phyloP scores from a whole-genome alignment of 495 filamentous ascomycete species.

The Penicillium crystallinum region DNA sequence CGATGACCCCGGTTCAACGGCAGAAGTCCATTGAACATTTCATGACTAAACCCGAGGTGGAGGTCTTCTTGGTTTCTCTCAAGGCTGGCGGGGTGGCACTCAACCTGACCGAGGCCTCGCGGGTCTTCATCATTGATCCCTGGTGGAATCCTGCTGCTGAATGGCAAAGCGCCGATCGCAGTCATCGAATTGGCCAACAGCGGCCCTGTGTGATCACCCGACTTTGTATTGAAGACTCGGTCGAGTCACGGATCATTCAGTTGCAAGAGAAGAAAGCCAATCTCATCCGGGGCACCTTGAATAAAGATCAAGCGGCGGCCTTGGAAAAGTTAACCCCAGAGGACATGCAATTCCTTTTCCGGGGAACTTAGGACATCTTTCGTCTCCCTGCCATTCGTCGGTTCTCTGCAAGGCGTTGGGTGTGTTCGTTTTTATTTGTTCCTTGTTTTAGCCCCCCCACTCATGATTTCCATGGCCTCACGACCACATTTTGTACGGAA shows the following conservation, averaged over 20 bases:
- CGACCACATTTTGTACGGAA: too few species aligned
- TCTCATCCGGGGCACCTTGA: constrained; percentile 94
- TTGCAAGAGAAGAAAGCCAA: constrained; percentile 96
- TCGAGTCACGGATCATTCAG: constrained; percentile 89
- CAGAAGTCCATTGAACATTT: constrained; percentile 90
- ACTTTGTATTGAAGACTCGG: constrained; percentile 90
- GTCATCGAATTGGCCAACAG: constrained; percentile 93
- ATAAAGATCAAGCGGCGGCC: constrained; percentile 72
- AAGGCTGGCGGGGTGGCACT: constrained; percentile 95
- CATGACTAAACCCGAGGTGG: constrained; percentile 88
- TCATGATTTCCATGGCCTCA: constrained; percentile 7
- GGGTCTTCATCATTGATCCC: constrained; percentile 94
- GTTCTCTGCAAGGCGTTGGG: neutral
- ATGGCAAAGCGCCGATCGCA: constrained; percentile 95
- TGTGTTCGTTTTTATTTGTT: neutral
- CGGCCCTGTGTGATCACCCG: constrained; percentile 92
- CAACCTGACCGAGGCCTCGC: constrained; percentile 88
- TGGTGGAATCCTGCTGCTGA: constrained; percentile 99
- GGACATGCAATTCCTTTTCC: constrained; percentile 93
- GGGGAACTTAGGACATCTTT: constrained; percentile 47
- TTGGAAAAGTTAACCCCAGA: constrained; percentile 85
- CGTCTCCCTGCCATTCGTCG: too few species aligned
- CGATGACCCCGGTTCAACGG: constrained; percentile 88
- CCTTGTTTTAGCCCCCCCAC: neutral
- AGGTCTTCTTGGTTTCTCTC: constrained; percentile 90